Percentiles rank a stretch among this genome's conserved stretches.
These are phyloP conservation scores for Hansenula anomala DNA, from an alignment of 1,139 yeast species.

Conservation along the genomic window DNA sequence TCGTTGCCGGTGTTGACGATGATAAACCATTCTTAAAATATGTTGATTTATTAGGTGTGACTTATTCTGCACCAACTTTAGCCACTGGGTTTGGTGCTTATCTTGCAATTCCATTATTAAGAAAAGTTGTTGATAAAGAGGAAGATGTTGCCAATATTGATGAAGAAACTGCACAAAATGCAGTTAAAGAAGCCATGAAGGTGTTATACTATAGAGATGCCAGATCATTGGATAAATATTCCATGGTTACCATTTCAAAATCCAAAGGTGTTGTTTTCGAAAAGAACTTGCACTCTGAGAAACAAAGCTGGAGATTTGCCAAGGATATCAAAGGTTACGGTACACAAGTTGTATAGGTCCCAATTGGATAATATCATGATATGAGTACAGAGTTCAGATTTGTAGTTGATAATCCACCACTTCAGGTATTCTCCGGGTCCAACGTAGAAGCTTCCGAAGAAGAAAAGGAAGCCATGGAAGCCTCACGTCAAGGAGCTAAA, in stretches of 20 bases:
- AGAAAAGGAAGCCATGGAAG: neutral
- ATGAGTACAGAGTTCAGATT: no score
- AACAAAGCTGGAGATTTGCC: conserved; percentile 93
- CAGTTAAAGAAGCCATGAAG: conserved; percentile 84
- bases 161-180: conserved; percentile 70
- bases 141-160: conserved; percentile 62
- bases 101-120: conserved; percentile 85
- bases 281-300: conserved; percentile 53
- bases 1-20: conserved; percentile 85
- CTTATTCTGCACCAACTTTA: conserved; percentile 81
- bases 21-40: conserved; percentile 72
- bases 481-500: neutral
- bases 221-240: conserved; percentile 80
- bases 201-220: conserved; percentile 96
- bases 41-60: conserved; percentile 88
- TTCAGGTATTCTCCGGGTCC: no score
- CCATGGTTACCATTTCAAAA: conserved; percentile 72
- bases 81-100: conserved; percentile 98
- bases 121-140: conserved; percentile 79
- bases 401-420: no score
- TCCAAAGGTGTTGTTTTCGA: conserved; percentile 58
- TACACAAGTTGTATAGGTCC: conserved; percentile 40
- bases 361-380: no score
- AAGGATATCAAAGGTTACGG: conserved; percentile 88
- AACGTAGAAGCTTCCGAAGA: neutral